phyloP scores from a whole-genome alignment of 2,329 filamentous ascomycete species.

The Penicillium frequentans region DNA sequence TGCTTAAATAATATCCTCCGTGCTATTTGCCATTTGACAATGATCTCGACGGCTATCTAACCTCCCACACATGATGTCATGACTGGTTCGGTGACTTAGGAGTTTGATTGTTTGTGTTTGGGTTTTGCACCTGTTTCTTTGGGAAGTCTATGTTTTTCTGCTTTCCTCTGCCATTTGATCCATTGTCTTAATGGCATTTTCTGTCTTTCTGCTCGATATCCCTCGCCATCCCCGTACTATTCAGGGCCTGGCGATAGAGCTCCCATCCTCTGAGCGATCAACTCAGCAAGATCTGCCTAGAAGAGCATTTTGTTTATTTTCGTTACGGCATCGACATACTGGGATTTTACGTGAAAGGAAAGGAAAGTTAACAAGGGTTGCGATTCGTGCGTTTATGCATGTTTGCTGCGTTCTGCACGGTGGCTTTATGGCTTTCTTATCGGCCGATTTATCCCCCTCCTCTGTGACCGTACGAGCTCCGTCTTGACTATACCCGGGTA shows the following conservation, averaged over 20 bases:
- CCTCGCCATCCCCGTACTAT: constrained; percentile 12
- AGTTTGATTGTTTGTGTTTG: constrained; percentile 16
- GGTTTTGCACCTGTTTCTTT: constrained; percentile 3
- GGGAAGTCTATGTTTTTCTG: constrained; percentile 4
- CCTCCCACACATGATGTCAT: constrained; percentile 26
- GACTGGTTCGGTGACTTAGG: constrained; percentile 23
- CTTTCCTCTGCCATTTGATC: constrained; percentile 3
- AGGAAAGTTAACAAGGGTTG: neutral
- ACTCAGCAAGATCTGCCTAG: constrained; percentile 18
- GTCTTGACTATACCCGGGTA: neutral
- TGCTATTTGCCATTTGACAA: constrained; percentile 23
- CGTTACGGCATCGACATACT: constrained; percentile 5
- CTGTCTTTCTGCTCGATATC: constrained; percentile 23
- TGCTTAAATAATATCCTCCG: constrained; percentile 22
- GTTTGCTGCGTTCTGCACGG: constrained; percentile 16
- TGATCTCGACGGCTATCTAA: constrained; percentile 26
- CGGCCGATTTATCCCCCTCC: constrained; percentile 6
- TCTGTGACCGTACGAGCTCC: neutral
- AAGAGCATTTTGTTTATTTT: constrained; percentile 11
- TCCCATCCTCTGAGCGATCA: constrained; percentile 12
- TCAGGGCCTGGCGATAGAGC: constrained; percentile 20
- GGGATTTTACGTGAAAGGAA: constrained; percentile 3
- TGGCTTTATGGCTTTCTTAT: constrained; percentile 38
- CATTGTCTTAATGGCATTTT: constrained; percentile 3
- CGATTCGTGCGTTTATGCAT: constrained; percentile 7